Base-by-base conservation (phyloP, 2,329 filamentous ascomycete genomes). In the Pseudodiploospora longispora region DNA sequence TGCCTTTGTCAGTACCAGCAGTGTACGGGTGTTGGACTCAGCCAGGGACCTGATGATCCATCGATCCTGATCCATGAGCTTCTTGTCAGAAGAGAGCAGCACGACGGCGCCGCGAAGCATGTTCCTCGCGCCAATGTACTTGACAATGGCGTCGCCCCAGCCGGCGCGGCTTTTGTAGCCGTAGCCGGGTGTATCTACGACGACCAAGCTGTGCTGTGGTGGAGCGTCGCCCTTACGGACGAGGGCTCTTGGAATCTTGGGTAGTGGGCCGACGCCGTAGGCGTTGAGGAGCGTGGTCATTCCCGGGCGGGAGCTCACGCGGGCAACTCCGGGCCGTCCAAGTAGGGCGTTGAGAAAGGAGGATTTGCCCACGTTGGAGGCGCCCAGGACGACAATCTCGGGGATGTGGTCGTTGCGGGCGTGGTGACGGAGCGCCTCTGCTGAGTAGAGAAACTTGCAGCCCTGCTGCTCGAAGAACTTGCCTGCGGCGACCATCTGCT, bases 331-430 rank as follows among this genome's bases (percentile, higher is more conserved):
- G 27, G 55, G 48, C 3, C 55, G 51, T 31, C 82, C 82, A 2
- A 83, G 78, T 31, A 95, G 75, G 12, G 85, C 84, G 58, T 95
- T 95, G 65, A 95, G 82, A 53, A 94, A 85, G 10, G 87, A 87
- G 2, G 87, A 93, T 62, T 95, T 95, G 58, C 88, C 88, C 36
- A 89, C 87, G 59, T 95, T 95, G 52, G 87, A 89, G 55, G 90
- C 88, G 36, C 88, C 88, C 33, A 94, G 79, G 38, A 95, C 75
- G 58, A 87, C 84, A 41, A 95, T 76, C 51, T 81, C 77, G 37
- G 77, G 77, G 4, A 71, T 62, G 49, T 67, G 65, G 27, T 68
- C 68, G 58, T 80, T 80, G 53, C 67, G 57, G 30, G 66, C 67
- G 47, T 80, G 66, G 54, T 74, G 57, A 42, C 70, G 66, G 49